Base-by-base conservation (phyloP, 768 basidiomycete genomes). In the Termitomyces sp. region DNA sequence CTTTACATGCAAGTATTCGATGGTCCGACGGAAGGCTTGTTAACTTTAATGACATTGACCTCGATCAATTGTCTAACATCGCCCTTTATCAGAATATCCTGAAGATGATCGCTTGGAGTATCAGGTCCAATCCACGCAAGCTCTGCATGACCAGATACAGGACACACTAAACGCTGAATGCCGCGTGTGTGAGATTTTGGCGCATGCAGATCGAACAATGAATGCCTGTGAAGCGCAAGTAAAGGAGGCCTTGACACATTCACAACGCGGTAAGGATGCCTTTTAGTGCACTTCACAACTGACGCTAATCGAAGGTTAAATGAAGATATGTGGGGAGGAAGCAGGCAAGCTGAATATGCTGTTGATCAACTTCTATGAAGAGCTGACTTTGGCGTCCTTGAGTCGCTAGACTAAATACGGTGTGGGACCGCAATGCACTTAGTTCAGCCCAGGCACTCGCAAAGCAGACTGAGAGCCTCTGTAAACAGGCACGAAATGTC, bases 61-160 rank as follows among this genome's bases (percentile, higher is more conserved):
- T 23, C 11, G 19, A 34, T 14, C 23, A 32, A 16, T 27, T 25
- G 10, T 37, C 45, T 41, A 46, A 57, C 38, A 12, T 11, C 35
- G 41, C 43, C 16, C 16, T 14, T 45, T 21, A 54, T 27, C 53
- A 75, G 78, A 71, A 19, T 80, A 76, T 57, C 77, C 77, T 32
- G 77, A 77, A 58, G 77, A 79, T 44, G 77, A 79, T 58, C 66
- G 63, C 23, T 66, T 78, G n/a, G 76, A 79, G 61, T 68, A 75
- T 44, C 66, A 74, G 38, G 62, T 77, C 17, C 61, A 67, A 17
- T 65, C 62, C 27, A 72, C 73, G 0, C 68, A 73, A 31, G 63
- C 52, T 25, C 59, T 63, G 10, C 69, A 78, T 59, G 71, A 75
- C 40, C 60, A 72, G 56, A 65, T 75, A 17, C 77, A 78, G 54